Base-by-base conservation (phyloP, 2,329 filamentous ascomycete species). In the Alternaria dauci region DNA sequence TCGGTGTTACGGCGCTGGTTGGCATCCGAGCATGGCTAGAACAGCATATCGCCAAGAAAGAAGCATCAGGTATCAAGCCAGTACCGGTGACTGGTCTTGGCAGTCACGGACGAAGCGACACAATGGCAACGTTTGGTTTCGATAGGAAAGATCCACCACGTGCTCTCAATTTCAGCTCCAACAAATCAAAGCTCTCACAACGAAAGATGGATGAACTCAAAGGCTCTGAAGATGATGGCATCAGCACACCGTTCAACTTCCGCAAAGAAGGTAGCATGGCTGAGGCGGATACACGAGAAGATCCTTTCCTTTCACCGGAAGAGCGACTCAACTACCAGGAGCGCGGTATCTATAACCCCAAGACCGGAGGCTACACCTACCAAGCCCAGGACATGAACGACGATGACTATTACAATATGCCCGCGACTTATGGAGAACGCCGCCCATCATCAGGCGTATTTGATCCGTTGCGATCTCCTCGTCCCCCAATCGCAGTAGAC, bases 21-120 rank as follows among this genome's bases (percentile, higher is more conserved):
- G 66, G 62, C 4, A 51, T 74, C 16, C 58, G 73, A 20, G 52
- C 58, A 4, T 74, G 69, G 62, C 54, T 75, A n/a, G 73, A 75
- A 55, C 65, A 67, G 23, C 65, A 70, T 42, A 71, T 75, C 12
- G 71, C 71, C 6, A 66, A 68, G 28, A 59, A 58, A 3, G 57
- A 63, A 26, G 50, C 54, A 4, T 54, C 50, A 1, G 56, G 58
- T 23, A 41, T 52, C 1, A 41, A 53, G 26, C 46, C 41, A 14
- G 46, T 30, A 11, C 50, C 20, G 3, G 56, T 52, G 7, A 8
- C 58, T 18, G 58, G 8, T 8, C 41, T 47, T 8, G 59, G 56
- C 4, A 30, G n/a, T 2, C 36, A 20, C 3, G 11, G 30, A 11
- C 48, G 63, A 3, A 68, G 39, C 48, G 58, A 66, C 38, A 69